Evolutionary conservation across 192 early-diverging fungal genomes (phyloP).

Genomic region (Cetraspora pellucida): DNA sequence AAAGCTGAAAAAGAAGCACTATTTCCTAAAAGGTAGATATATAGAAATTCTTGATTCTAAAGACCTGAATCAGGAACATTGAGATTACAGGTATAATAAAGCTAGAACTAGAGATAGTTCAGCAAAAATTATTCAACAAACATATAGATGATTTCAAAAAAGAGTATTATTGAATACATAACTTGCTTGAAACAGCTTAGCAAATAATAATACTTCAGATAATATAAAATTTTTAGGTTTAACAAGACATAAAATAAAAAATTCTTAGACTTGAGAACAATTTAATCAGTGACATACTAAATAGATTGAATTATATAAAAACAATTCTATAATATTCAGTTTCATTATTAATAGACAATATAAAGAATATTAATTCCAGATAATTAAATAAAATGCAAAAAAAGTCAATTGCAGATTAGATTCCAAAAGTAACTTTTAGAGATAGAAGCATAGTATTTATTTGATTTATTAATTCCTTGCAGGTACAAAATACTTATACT

Average conservation of each 20-base stretch:
- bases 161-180: slow-evolving; percentile 3
- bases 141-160: not conserved
- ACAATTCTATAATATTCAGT: not conserved
- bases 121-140: slow-evolving; percentile 16
- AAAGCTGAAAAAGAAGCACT: not conserved
- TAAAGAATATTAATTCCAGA: slow-evolving; percentile 18
- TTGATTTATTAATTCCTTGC: too few relatives aligned
- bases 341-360: not conserved
- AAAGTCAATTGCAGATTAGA: slow-evolving; percentile 1
- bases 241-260: slow-evolving; percentile 7
- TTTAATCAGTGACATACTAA: not conserved
- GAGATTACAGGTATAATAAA: slow-evolving; percentile 3
- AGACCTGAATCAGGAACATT: slow-evolving; percentile 4
- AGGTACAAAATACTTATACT: too few relatives aligned
- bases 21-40: not conserved
- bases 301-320: not conserved
- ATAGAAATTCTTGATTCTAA: not conserved
- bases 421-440: slow-evolving; percentile 14
- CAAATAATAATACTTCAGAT: slow-evolving; percentile 24
- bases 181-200: slow-evolving; percentile 17
- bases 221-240: slow-evolving; percentile 24
- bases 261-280: not conserved
- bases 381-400: slow-evolving; percentile 2
- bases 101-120: slow-evolving; percentile 4
- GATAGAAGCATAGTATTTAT: not conserved